phyloP scores from a whole-genome alignment of 306 rosid species.

The Pachyrhizus erosus region DNA sequence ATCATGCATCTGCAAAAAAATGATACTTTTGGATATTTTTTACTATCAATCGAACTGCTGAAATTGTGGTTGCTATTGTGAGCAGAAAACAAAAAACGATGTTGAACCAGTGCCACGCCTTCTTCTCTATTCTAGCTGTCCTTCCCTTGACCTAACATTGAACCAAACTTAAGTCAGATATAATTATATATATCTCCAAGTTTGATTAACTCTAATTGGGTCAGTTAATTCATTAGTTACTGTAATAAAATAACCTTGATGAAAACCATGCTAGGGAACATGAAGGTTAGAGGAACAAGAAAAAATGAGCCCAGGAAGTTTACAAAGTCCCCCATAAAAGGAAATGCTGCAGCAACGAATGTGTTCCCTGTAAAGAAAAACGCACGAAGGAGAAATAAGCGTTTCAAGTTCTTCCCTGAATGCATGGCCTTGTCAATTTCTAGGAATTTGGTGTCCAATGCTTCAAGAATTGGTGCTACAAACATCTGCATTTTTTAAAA shows the following conservation, averaged over 20 bases:
- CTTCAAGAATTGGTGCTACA: slow-evolving; percentile 60
- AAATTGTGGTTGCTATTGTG: slow-evolving; percentile 54
- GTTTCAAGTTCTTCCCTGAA: slow-evolving; percentile 51
- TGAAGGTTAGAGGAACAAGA: slow-evolving; percentile 63
- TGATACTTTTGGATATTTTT: slow-evolving; percentile 48
- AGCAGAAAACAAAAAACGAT: slow-evolving; percentile 49
- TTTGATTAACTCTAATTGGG: neutral
- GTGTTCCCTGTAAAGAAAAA: slow-evolving; percentile 52
- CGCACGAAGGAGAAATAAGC: slow-evolving; percentile 46
- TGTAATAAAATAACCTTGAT: slow-evolving; percentile 51
- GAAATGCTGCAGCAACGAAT: slow-evolving; percentile 57
- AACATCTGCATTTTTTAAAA: slow-evolving; percentile 50
- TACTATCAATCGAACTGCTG: slow-evolving; percentile 56
- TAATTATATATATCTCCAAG: neutral
- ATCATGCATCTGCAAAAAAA: slow-evolving; percentile 62
- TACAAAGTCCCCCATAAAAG: slow-evolving; percentile 70
- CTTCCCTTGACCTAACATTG: slow-evolving; percentile 60
- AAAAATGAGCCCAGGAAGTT: slow-evolving; percentile 62
- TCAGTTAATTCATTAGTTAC: neutral
- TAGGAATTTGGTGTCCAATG: slow-evolving; percentile 58
- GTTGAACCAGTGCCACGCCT: slow-evolving; percentile 66
- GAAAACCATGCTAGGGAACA: slow-evolving; percentile 69
- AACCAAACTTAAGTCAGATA: neutral
- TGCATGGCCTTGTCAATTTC: slow-evolving; percentile 49
- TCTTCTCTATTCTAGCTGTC: slow-evolving; percentile 54